Percentiles rank a stretch among this genome's conserved stretches.
These are phyloP conservation scores for Schizophyllum commune DNA, from an alignment of 1,284 basidiomycete species.

Conservation along the genomic window DNA sequence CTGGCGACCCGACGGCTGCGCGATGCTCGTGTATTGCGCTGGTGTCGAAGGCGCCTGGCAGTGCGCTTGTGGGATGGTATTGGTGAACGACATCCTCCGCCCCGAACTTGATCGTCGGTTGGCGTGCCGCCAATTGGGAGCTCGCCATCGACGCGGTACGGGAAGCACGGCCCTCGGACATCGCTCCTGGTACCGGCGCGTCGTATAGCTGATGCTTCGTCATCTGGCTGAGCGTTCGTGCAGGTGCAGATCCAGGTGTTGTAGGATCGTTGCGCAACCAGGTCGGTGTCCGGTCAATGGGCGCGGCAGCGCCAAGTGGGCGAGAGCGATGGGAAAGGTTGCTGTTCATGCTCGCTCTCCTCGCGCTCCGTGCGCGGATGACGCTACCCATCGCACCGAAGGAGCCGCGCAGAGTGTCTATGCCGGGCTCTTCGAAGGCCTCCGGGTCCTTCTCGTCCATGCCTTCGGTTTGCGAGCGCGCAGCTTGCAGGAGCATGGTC, in stretches of 20 bases:
- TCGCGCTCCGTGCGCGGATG: constrained; percentile 71
- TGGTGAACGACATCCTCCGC: constrained; percentile 64
- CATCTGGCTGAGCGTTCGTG: constrained; percentile 28
- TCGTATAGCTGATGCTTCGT: constrained; percentile 78
- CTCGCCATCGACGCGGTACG: constrained; percentile 21
- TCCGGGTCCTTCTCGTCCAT: constrained; percentile 51
- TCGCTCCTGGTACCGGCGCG: constrained; percentile 52
- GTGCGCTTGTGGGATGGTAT: constrained; percentile 44
- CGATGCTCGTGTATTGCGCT: constrained; percentile 50
- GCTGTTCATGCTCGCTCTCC: constrained; percentile 55
- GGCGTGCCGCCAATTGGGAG: constrained; percentile 31
- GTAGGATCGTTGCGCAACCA: constrained; percentile 16
- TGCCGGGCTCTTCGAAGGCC: constrained; percentile 71
- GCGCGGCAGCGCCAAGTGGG: constrained; percentile 29
- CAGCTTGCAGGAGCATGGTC: constrained; percentile 78
- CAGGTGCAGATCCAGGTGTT: constrained; percentile 22
- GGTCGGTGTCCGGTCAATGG: constrained; percentile 21
- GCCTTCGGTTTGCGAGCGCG: constrained; percentile 55
- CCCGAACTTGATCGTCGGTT: constrained; percentile 69
- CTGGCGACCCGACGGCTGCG: constrained; percentile 23
- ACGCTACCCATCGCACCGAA: constrained; percentile 87
- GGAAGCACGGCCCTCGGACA: constrained; percentile 21
- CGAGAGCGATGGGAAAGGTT: constrained; percentile 24
- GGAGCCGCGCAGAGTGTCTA: constrained; percentile 83
- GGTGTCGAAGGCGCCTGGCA: constrained; percentile 37